These are phyloP conservation scores for Neurospora discreta DNA, from an alignment of 495 filamentous ascomycete species.

Conservation along the genomic window DNA sequence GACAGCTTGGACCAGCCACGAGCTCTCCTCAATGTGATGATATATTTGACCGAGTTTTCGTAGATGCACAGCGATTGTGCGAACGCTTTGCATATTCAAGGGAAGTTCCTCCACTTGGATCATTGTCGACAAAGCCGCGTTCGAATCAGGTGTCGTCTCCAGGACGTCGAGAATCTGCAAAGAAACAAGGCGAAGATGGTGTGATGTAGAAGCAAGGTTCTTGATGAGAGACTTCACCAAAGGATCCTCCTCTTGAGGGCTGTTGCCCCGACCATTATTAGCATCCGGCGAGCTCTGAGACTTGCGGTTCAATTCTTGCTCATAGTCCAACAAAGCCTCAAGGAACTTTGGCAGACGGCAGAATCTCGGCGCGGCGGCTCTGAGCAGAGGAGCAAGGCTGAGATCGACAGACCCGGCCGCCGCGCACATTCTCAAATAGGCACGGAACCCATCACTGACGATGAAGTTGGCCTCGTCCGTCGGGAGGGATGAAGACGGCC, in stretches of 20 bases:
- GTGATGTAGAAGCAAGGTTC: slow-evolving; percentile 62
- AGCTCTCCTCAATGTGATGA: slow-evolving; percentile 43
- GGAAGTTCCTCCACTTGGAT: slow-evolving; percentile 68
- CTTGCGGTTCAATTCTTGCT: slow-evolving; percentile 36
- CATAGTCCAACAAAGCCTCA: slow-evolving; percentile 50
- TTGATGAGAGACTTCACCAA: slow-evolving; percentile 52
- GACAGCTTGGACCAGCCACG: slow-evolving; percentile 60
- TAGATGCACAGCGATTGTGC: slow-evolving; percentile 71
- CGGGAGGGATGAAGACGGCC: slow-evolving; percentile 40
- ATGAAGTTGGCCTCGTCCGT: slow-evolving; percentile 49
- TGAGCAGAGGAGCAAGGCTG: slow-evolving; percentile 45
- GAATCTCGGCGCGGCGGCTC: slow-evolving; percentile 48
- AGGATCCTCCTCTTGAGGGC: slow-evolving; percentile 36
- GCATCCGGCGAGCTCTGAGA: slow-evolving; percentile 14
- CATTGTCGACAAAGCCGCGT: slow-evolving; percentile 41
- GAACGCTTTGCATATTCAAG: slow-evolving; percentile 59
- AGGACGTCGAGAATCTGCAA: slow-evolving; percentile 54
- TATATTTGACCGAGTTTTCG: slow-evolving; percentile 57
- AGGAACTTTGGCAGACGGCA: slow-evolving; percentile 54
- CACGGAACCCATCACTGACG: slow-evolving; percentile 43
- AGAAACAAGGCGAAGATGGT: slow-evolving; percentile 56
- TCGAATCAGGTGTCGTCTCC: slow-evolving; percentile 21
- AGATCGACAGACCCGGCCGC: slow-evolving; percentile 37
- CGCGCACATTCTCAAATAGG: slow-evolving; percentile 41
- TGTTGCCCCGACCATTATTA: slow-evolving; percentile 19